Percentiles rank a stretch among this genome's conserved stretches.
Evolutionary conservation across 352 stramenopile genomes (phyloP).

Genomic region (Pythium insidiosum): DNA sequence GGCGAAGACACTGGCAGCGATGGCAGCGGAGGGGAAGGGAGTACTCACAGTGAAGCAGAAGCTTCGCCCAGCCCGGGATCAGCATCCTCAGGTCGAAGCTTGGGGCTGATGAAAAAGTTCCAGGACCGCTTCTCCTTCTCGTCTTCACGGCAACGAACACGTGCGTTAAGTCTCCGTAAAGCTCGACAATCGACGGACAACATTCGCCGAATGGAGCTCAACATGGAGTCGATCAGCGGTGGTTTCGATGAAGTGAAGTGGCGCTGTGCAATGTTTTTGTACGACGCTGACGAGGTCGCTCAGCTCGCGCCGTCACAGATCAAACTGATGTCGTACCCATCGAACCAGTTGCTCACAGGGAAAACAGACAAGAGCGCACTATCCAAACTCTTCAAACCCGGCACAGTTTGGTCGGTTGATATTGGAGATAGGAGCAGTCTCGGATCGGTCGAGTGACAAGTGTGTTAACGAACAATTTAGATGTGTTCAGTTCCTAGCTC

Average conservation of each 20-base stretch:
- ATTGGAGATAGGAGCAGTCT: conserved; percentile 49
- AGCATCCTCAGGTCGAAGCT: conserved; percentile 10
- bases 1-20: conserved; percentile 32
- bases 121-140: conserved; percentile 59
- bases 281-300: conserved; percentile 74
- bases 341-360: conserved; percentile 49
- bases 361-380: conserved; percentile 60
- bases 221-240: conserved; percentile 75
- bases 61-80: neutral
- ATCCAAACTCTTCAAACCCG: conserved; percentile 73
- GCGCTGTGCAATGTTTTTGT: conserved; percentile 79
- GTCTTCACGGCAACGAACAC: conserved; percentile 35
- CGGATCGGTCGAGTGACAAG: conserved; percentile 13
- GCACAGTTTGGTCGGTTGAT: conserved; percentile 75
- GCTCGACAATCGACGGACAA: conserved; percentile 68
- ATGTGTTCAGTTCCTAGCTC: too few relatives aligned
- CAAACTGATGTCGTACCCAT: conserved; percentile 62
- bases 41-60: conserved; percentile 39
- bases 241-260: conserved; percentile 83
- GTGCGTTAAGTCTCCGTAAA: conserved; percentile 51
- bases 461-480: neutral
- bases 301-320: conserved; percentile 77
- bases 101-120: conserved; percentile 78
- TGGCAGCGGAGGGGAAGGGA: conserved; percentile 25
- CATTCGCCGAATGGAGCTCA: conserved; percentile 66